These are phyloP conservation scores for Telfairia occidentalis DNA, from an alignment of 331 rosid species.

Conservation along the genomic window DNA sequence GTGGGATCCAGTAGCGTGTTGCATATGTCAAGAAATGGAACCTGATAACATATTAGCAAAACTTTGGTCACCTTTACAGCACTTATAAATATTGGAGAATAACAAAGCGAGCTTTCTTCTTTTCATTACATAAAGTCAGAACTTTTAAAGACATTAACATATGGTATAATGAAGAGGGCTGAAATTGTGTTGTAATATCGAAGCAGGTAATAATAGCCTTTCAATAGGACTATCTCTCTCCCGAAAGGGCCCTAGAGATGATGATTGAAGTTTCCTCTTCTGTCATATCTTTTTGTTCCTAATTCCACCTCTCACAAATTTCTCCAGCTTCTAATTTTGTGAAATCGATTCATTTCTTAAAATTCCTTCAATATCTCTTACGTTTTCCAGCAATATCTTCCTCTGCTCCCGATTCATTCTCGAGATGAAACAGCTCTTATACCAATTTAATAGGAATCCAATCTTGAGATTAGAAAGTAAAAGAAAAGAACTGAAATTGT, in stretches of 20 bases:
- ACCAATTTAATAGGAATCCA: no score
- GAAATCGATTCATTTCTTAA: no score
- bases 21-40: constrained; percentile 89
- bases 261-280: no score
- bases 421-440: no score
- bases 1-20: constrained; percentile 79
- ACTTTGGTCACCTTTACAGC: constrained; percentile 4
- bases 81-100: background rate
- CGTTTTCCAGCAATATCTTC: no score
- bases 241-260: no score
- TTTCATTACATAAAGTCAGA: background rate
- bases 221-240: background rate
- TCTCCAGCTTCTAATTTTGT: no score
- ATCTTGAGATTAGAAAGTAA: background rate
- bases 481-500: background rate
- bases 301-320: no score
- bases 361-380: no score
- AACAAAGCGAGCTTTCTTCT: background rate
- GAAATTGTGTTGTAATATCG: background rate
- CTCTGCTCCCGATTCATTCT: no score
- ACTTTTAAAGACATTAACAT: background rate
- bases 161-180: background rate
- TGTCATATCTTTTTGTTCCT: no score
- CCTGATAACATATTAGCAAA: constrained; percentile 34
- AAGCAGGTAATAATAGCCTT: background rate